Evolutionary conservation across 2,329 filamentous ascomycete genomes (phyloP), one percentile per base, ranked within the genome.

Genomic region (Xylariales sp.): DNA sequence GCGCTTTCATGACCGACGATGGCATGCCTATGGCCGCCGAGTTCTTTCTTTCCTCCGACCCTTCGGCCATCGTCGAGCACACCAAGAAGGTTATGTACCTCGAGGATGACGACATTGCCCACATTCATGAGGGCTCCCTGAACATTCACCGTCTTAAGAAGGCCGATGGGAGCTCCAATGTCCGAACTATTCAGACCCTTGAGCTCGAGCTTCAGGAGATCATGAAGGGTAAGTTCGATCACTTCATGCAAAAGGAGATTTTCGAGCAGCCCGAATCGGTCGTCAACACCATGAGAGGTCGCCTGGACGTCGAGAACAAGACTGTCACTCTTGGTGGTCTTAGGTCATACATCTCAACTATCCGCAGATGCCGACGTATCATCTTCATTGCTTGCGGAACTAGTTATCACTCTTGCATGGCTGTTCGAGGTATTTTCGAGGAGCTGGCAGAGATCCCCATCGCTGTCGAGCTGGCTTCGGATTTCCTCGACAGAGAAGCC

Each of bases 191-290:
- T 65, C 93, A 98, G 78, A 98, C 93, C 42, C 81, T 98, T 43
- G 93, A 98, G 76, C 86, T 98, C 38, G 89, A 98, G 76, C 84
- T 98, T 51, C 93, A 98, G 75, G 90, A 98, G 76, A 98, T 98
- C 70, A 98, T 98, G 93, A 98, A 98, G 84, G 93, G 93, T 69
- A 94, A 93, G 65, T 98, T 97, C 70, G 93, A 98, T 68, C 93
- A 98, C 74, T 98, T 96, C 78, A 98, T 98, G 93, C 93, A 98
- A 68, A 98, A 98, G 82, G 93, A 98, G 69, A 98, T 98, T 61
- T 98, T 98, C 67, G 93, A 98, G 78, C 93, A 98, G 76, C 93
- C 93, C 61, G 93, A 98, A 72, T 98, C 93, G 11, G 88, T 98
- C 47, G 84, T 98, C 74, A 98, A 98, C 80, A 96, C 93, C 53